Evolutionary conservation across 2,329 filamentous ascomycete genomes (phyloP), one percentile per base, ranked within the genome.

Genomic region (Gaeumannomyces sp.): DNA sequence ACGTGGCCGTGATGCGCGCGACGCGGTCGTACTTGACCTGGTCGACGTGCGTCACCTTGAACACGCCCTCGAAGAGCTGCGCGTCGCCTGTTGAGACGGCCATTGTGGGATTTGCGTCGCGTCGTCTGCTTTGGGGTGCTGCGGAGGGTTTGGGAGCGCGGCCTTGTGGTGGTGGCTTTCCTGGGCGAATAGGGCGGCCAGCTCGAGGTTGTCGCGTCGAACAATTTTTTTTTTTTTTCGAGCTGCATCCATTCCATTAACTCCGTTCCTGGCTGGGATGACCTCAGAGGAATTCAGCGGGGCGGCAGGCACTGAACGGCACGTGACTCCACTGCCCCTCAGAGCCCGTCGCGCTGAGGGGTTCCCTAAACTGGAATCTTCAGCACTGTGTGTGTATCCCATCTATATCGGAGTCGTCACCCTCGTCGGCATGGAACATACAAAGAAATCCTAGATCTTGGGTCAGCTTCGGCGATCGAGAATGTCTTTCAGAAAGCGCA

Each of bases 1-100:
- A 94, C 63, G 85, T 90, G 74, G 87, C 93, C 64, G 82, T 86
- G 74, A 98, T 86, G 71, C 95, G 94, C 64, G 92, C 90, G 31
- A 97, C 94, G 69, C 94, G 92, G 80, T 98, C 95, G 79, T 99
- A 99, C 80, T 97, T 97, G 73, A 89, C 85, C 73, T 88, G 85
- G 80, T 97, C 91, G 76, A 92, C 81, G 64, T 85, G 79, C 70
- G 87, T 94, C 72, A 98, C 84, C 67, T 85, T 90, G 84, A 98
- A 97, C 72, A 86, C 89, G 75, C 96, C 93, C 79, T 97, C 93
- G 80, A 96, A 96, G 77, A 98, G 91, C 73, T 95, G 89, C 66
- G 93, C 89, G 80, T 98, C 94, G 70, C 90, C 89, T 78, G 92
- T 87, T 70, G 79, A 82, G 71, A 79, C 77, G 68, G 79, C 74